Evolutionary conservation across 2,329 filamentous ascomycete species (phyloP), one percentile per base, ranked within the genome.

Genomic region (Colletotrichum abscissum): DNA sequence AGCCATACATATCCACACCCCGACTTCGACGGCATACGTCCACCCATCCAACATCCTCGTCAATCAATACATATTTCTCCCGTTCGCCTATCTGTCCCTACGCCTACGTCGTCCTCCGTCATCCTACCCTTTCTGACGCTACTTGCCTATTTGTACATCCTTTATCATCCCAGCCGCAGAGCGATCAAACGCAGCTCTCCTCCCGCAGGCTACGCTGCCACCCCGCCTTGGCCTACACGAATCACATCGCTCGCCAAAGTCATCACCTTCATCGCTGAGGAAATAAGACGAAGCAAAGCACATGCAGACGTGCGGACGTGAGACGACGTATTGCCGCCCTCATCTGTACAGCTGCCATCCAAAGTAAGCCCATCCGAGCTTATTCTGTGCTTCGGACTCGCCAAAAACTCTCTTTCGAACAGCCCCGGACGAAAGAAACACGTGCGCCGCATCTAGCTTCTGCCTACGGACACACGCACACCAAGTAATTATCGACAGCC

Each of bases 301-400:
- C n/a, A 49, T 49, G 42, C 19, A 49, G 11, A 63, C 46, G 46
- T 38, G 49, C 62, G 35, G n/a, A 64, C 49, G 52, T 49, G 8
- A 49, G 42, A 49, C 42, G 42, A 49, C 6, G 9, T 22, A 22
- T 22, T 52, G 63, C 54, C 52, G 33, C n/a, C 24, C 14, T 65
- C 59, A 5, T 35, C 12, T 70, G 55, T 60, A 55, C 65, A 60
- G 33, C 66, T 49, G 49, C 59, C 59, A 38, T 59, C 59, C 16
- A 69, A 65, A 62, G 56, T 70, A 55, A 66, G 35, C 67, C 57
- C 67, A 66, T 70, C 67, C 60, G 67, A 57, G 30, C 26, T 69
- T 54, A 19, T 49, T 54, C 54, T 49, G 58, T 69, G 26, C 26
- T 14, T 42, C 54, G 49, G 22, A 56, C 63, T 49, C 56, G 33